Percentiles rank a stretch among this genome's conserved stretches.
These are phyloP conservation scores for Cytospora piceicola DNA, from an alignment of 2,329 filamentous ascomycete species.

Conservation along the genomic window DNA sequence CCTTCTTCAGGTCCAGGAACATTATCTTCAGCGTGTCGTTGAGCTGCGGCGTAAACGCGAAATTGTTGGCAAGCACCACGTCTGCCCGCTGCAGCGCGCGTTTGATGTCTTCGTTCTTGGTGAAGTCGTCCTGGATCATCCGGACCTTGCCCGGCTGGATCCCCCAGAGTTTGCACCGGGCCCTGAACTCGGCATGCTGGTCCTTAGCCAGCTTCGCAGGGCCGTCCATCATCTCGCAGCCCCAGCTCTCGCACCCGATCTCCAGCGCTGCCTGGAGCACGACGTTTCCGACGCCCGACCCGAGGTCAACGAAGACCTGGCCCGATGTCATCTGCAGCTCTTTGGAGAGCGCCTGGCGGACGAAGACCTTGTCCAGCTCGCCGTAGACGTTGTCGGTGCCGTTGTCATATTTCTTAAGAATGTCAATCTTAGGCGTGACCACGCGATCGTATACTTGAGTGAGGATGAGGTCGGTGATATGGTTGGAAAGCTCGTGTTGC, in stretches of 20 bases:
- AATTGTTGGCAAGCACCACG: conserved; percentile 97
- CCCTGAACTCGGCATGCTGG: conserved; percentile 80
- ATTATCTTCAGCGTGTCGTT: conserved; percentile 85
- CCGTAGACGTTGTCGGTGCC: conserved; percentile 95
- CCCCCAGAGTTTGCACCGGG: conserved; percentile 89
- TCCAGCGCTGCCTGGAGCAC: conserved; percentile 92
- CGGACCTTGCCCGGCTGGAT: conserved; percentile 77
- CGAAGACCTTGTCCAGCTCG: conserved; percentile 84
- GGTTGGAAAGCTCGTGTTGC: conserved; percentile 70
- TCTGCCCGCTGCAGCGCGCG: conserved; percentile 81
- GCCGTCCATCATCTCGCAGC: conserved; percentile 94
- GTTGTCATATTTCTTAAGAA: conserved; percentile 82
- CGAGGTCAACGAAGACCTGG: conserved; percentile 90
- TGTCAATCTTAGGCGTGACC: conserved; percentile 85
- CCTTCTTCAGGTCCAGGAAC: conserved; percentile 91
- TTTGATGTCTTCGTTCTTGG: conserved; percentile 71
- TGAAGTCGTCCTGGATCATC: conserved; percentile 83
- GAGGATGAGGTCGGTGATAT: conserved; percentile 78
- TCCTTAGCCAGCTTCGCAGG: conserved; percentile 80
- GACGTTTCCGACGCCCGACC: conserved; percentile 95
- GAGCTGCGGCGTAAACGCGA: conserved; percentile 86
- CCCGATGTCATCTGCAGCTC: conserved; percentile 77
- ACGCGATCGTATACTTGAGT: conserved; percentile 90
- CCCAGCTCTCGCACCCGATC: conserved; percentile 92
- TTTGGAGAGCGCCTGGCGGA: conserved; percentile 77